Evolutionary conservation across 768 basidiomycete species (phyloP), one percentile per base, ranked within the genome.

Genomic region (Tricholoma matsutake): DNA sequence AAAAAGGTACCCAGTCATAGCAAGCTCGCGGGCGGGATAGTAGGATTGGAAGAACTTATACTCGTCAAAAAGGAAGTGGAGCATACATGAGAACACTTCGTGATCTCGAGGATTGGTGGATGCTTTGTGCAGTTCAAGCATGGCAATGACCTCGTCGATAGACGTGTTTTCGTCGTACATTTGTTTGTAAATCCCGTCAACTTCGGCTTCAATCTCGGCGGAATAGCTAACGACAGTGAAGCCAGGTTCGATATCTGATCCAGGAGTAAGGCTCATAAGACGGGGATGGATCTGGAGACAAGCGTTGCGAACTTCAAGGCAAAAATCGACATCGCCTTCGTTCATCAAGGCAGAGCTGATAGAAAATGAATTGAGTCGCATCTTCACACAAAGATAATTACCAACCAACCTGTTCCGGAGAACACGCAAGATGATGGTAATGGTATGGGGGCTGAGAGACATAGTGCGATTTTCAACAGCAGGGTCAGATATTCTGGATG

Each of bases 1-100:
- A 64, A 98, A 98, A 29, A 99, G 84, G 69, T 94, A 90, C 52
- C 92, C 97, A 6, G 97, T 98, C 87, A 98, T 94, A 56, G 88
- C 87, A 51, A 98, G 83, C 76, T 98, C 95, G 65, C 95, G 91
- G 39, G 91, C 82, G 25, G 97, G 97, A 69, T 94, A 94, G 75
- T 90, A 97, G 41, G 91, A 90, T 71, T 96, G 94, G 86, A 98
- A 97, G 81, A 98, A 99, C 70, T 95, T 96, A 86, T 97, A 97
- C 77, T 99, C 97, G 85, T 98, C 97, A 76, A 99, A 98, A 47
- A 99, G 85, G 81, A 97, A 96, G 78, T 98, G 96, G 55, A 99
- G 88, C 88, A 97, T 97, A 85, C 95, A 98, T n/a, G 95, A 97
- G 71, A 98, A 98, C 63, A 97, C 86, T 76, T 98, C 94, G 72